Conservation (phyloP, 805 yeast genomes). For the Pichia nanzhaoensis region DNA sequence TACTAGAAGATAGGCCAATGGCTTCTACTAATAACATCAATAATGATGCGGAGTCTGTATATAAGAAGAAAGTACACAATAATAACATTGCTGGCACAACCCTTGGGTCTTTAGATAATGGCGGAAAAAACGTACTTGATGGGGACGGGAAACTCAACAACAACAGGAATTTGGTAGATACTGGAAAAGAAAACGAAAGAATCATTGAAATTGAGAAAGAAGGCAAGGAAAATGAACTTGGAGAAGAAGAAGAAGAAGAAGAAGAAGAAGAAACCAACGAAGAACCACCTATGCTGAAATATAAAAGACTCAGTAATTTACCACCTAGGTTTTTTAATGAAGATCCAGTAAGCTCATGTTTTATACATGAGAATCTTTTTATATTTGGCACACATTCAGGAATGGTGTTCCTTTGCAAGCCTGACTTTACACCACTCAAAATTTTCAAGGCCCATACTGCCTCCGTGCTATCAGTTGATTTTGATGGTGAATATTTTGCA, state of each 20-base stretch:
- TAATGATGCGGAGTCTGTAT: no score
- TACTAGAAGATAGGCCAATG: background rate
- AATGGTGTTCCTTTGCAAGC: slow-evolving; percentile 56
- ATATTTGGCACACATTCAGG: slow-evolving; percentile 92
- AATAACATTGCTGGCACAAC: slow-evolving; percentile 1
- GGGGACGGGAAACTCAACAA: background rate
- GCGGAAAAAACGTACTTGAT: background rate
- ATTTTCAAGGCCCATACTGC: slow-evolving; percentile 83
- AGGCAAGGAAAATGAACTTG: slow-evolving; percentile 8
- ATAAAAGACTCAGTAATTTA: slow-evolving; percentile 58
- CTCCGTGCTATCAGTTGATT: slow-evolving; percentile 64
- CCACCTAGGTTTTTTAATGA: slow-evolving; percentile 65
- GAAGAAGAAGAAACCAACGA: slow-evolving; percentile 43
- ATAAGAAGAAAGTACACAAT: background rate
- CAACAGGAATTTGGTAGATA: background rate
- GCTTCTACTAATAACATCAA: no score
- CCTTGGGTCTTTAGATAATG: background rate
- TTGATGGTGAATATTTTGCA: slow-evolving; percentile 71
- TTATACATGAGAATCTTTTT: slow-evolving; percentile 51
- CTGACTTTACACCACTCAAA: slow-evolving; percentile 55
- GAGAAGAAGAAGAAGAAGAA: slow-evolving; percentile 24
- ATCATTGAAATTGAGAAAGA: background rate
- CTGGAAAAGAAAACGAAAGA: background rate
- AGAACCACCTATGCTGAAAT: slow-evolving; percentile 69
- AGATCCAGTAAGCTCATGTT: slow-evolving; percentile 73